Conservation (phyloP, 768 basidiomycete species). For the Pisolithus microcarpus region DNA sequence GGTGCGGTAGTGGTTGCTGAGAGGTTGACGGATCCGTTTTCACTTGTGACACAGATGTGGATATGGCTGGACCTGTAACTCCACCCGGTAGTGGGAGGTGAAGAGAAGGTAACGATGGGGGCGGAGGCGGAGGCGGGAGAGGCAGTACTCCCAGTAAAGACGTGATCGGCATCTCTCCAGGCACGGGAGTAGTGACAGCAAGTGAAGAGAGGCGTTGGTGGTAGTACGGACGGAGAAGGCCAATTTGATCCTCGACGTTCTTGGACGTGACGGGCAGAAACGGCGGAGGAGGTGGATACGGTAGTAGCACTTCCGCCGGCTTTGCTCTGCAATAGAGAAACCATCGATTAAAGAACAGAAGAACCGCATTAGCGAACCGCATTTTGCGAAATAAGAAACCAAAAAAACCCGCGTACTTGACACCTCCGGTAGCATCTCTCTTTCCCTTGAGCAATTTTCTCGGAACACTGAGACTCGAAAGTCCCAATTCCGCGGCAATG, state of each 20-base stretch:
- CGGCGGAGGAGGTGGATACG: constrained; percentile 78
- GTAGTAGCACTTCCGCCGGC: constrained; percentile 68
- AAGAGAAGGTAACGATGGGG: background rate
- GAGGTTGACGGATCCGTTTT: background rate
- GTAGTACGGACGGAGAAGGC: constrained; percentile 75
- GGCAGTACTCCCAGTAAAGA: constrained; percentile 10
- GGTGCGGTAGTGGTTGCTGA: background rate
- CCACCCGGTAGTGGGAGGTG: background rate
- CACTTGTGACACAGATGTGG: background rate
- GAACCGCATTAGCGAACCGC: background rate
- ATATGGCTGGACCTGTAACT: background rate
- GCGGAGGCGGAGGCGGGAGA: background rate
- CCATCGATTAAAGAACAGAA: background rate
- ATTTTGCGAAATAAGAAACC: background rate
- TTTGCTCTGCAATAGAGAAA: constrained; percentile 38
- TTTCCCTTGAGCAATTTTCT: constrained; percentile 68
- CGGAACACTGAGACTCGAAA: constrained; percentile 73
- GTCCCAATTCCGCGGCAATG: constrained; percentile 77
- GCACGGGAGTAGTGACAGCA: constrained; percentile 15
- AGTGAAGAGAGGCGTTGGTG: constrained; percentile 46
- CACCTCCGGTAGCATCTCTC: constrained; percentile 32
- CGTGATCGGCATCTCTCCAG: constrained; percentile 13
- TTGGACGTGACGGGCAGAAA: constrained; percentile 65
- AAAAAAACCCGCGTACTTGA: constrained; percentile 40
- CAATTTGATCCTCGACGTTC: constrained; percentile 74